A percentile compares a stretch with the other conserved stretches of the same genome.
Conservation (phyloP, 768 basidiomycete genomes). For the Amanita fuliginea region DNA sequence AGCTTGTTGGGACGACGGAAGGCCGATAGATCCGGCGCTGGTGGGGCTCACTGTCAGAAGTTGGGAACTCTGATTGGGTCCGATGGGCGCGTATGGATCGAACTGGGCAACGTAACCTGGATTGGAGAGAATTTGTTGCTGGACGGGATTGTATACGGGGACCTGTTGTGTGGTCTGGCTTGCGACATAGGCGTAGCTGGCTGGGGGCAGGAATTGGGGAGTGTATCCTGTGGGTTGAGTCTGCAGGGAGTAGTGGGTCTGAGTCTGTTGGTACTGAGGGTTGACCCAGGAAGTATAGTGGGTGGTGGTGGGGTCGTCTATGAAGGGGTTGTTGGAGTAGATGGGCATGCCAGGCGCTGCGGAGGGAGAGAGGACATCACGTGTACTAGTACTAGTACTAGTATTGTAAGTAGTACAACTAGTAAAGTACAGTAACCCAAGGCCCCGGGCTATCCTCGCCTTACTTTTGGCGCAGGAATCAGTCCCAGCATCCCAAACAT, state of each 20-base stretch:
- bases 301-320: slow-evolving; percentile 28
- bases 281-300: slow-evolving; percentile 31
- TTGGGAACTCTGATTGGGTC: slow-evolving; percentile 14
- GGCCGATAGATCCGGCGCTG: slow-evolving; percentile 6
- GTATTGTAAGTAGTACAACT: no score
- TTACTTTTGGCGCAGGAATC: slow-evolving; percentile 49
- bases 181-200: slow-evolving; percentile 27
- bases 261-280: slow-evolving; percentile 17
- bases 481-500: slow-evolving; percentile 68
- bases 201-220: slow-evolving; percentile 33
- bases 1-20: slow-evolving; percentile 2
- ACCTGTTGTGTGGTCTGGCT: slow-evolving; percentile 18
- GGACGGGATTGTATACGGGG: slow-evolving; percentile 28
- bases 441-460: slow-evolving; percentile 9
- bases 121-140: slow-evolving; percentile 35
- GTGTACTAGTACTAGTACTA: not conserved
- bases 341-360: slow-evolving; percentile 19
- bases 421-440: no score
- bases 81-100: slow-evolving; percentile 39
- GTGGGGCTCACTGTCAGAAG: slow-evolving; percentile 9
- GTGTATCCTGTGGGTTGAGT: slow-evolving; percentile 3
- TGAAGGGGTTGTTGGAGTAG: slow-evolving; percentile 64
- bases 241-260: slow-evolving; percentile 2
- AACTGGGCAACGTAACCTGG: slow-evolving; percentile 39
- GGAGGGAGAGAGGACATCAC: slow-evolving; percentile 1